phyloP scores from a whole-genome alignment of 306 rosid genomes.

The Cucumis cinereus region DNA sequence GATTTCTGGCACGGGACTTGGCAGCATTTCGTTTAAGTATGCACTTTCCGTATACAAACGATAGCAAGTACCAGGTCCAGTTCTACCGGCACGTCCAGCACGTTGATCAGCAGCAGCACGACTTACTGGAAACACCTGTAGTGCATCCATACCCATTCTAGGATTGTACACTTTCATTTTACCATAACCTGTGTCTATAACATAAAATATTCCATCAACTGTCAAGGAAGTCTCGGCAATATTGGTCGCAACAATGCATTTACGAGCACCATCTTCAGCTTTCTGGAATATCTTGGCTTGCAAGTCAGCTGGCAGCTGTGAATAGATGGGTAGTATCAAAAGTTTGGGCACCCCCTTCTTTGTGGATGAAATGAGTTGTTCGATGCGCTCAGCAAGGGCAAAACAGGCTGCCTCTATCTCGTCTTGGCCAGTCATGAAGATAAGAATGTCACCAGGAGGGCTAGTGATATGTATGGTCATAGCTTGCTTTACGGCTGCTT shows the following conservation, averaged over 20 bases:
- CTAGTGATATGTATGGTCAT: conserved; percentile 97
- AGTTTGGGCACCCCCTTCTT: conserved; percentile 76
- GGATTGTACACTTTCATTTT: conserved; percentile 99
- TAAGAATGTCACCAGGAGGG: conserved; percentile 92
- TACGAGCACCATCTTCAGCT: conserved; percentile 96
- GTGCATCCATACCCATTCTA: conserved; percentile 99
- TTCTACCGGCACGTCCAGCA: conserved; percentile 97
- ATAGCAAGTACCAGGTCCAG: conserved; percentile 97
- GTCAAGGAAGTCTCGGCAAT: conserved; percentile 97
- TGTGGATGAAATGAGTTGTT: conserved; percentile 63
- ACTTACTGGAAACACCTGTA: conserved; percentile 93
- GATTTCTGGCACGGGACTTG: conserved; percentile 95
- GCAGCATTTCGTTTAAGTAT: conserved; percentile 73
- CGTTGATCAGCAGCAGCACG: conserved; percentile 99
- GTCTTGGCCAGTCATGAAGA: conserved; percentile 98
- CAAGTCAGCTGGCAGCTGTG: conserved; percentile 97
- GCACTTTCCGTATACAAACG: conserved; percentile 84
- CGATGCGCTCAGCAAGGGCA: conserved; percentile 85
- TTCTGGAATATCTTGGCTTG: conserved; percentile 92
- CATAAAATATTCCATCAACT: conserved; percentile 87
- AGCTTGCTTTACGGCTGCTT: conserved; percentile 95
- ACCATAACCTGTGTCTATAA: conserved; percentile 92
- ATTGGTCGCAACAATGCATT: conserved; percentile 94
- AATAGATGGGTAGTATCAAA: conserved; percentile 88
- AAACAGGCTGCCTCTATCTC: conserved; percentile 99